Evolutionary conservation across 2,329 filamentous ascomycete species (phyloP), one percentile per base, ranked within the genome.

Genomic region (Diaporthe velutina): DNA sequence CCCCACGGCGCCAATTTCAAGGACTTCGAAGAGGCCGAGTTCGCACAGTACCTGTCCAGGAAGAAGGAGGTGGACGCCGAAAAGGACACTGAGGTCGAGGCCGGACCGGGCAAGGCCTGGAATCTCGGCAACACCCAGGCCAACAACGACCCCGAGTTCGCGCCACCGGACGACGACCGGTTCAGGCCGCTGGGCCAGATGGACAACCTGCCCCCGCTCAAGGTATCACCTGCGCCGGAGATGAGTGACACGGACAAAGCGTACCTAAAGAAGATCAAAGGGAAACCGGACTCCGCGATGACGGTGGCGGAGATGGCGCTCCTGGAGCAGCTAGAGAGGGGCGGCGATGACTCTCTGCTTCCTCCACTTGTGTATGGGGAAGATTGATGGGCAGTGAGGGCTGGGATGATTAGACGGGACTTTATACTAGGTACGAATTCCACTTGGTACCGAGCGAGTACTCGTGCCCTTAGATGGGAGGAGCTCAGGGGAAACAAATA

Each of bases 1-100:
- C 82, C 82, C 3, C 76, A 78, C 42, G 80, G 83, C 76, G 85
- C 80, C 33, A 85, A 83, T 38, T 86, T 86, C 76, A 76, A 75
- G 38, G 83, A 85, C 70, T 79, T 76, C 17, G 35, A 73, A 19
- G 60, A 73, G 12, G n/a, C 48, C 25, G 72, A 75, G 8, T 57
- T 60, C 9, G 66, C 64, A 9, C 71, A 60, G 25, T 75, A 74
- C 35, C n/a, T 75, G 9, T 73, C 71, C 40, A 66, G 60, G 17
- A 52, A 75, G 60, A 74, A 75, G n/a, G 52, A 61, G 2, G 74
- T 75, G 10, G 74, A 75, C 28, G 57, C 71, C 33, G 74, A 75
- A 58, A 70, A 61, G 19, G 74, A 75, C 33, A 74, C 70, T 19
- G 74, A 75, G 67, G 45, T 17, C 19, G 45, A 52, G 12, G 35